Evolutionary conservation across 495 filamentous ascomycete species (phyloP), one percentile per base, ranked within the genome.

Genomic region (Talaromyces trachyspermus): DNA sequence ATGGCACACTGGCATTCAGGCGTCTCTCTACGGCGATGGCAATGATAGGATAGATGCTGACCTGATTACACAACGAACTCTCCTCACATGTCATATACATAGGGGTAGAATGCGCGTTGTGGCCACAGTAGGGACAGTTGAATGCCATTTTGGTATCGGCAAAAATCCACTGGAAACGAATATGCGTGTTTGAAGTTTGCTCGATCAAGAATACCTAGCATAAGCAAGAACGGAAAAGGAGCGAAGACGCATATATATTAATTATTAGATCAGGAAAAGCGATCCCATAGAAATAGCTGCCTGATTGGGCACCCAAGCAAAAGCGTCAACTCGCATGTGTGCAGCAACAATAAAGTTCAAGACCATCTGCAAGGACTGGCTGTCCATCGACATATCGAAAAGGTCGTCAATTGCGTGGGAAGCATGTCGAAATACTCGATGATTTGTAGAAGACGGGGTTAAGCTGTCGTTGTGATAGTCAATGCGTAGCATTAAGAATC

Each of bases 91-190:
- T 32, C 30, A 29, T 32, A 24, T 27, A 33, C 15, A 38, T 49
- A 5, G 27, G 19, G 46, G 20, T 30, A 26, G 64, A 61, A 57
- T 68, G 58, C 26, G 56, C 65, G 11, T 55, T 47, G 49, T 68
- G 62, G 6, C 63, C 58, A 40, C 66, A 72, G 18, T 56, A 66
- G 11, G 56, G 58, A 40, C 67, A 71, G 43, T 61, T 37, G 44
- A 24, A 46, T 24, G 44, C 44, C 44, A 46, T 46, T 17, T 5
- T 46, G 8, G 33, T 37, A n/a, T n/a, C n/a, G n/a, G n/a, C n/a
- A n/a, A n/a, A n/a, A n/a, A n/a, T n/a, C 14, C 29, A n/a, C 14
- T 32, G 29, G 29, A n/a, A 30, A 6, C 6, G 27, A 7, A 30
- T 30, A 7, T 30, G 27, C 27, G 12, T 23, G 4, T 42, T 17